A percentile compares a stretch with the other conserved stretches of the same genome.
Conservation (phyloP, 768 basidiomycete species). For the Pholiota microspora region DNA sequence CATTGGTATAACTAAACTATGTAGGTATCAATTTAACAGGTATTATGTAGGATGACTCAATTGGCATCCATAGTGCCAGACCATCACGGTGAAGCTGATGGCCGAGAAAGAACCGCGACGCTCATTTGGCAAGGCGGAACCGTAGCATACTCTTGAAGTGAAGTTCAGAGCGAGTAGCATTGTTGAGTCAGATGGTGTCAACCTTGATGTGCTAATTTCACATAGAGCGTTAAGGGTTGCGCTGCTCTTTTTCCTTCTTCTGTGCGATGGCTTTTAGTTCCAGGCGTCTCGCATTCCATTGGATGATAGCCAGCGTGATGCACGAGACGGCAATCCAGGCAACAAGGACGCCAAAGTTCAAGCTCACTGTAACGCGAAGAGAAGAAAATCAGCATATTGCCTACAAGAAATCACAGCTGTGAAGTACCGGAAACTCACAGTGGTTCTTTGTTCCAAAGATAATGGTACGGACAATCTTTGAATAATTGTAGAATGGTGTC, state of each 20-base stretch:
- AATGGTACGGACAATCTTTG: slow-evolving; percentile 48
- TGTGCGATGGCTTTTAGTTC: not conserved
- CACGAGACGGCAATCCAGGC: slow-evolving; percentile 37
- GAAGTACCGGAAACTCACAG: slow-evolving; percentile 37
- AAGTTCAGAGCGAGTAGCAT: not conserved
- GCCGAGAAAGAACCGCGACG: no score
- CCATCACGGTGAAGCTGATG: no score
- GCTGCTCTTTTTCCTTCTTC: not conserved
- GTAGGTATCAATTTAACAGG: not conserved
- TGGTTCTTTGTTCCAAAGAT: slow-evolving; percentile 57
- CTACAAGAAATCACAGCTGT: no score
- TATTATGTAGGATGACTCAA: no score
- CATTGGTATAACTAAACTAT: not conserved
- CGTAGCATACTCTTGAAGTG: no score
- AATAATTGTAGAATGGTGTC: slow-evolving; percentile 64
- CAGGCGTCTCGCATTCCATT: slow-evolving; percentile 1
- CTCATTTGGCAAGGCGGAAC: no score
- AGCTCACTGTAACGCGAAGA: slow-evolving; percentile 37
- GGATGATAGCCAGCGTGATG: not conserved
- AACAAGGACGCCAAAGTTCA: slow-evolving; percentile 57
- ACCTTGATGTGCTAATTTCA: not conserved
- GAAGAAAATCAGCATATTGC: not conserved
- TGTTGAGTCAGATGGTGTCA: not conserved
- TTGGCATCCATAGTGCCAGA: no score
- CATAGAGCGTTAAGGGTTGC: not conserved